Evolutionary conservation across 768 basidiomycete genomes (phyloP).

Genomic region (Sporobolomyces phaffii): DNA sequence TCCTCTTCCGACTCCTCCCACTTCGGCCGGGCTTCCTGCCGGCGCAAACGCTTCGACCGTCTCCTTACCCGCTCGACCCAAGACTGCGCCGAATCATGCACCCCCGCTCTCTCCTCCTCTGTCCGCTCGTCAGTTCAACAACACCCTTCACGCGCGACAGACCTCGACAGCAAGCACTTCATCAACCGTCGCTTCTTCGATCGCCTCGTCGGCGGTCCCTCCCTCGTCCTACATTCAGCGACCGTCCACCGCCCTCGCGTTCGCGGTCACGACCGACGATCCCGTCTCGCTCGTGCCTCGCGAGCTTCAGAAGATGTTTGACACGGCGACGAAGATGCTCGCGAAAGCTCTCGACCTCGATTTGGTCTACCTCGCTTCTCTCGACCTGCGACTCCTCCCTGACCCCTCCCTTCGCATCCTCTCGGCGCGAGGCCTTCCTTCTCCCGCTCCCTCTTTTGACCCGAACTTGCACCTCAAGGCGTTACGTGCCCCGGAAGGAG

Average conservation of each 20-base stretch:
- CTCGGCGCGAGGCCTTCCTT: slow-evolving; percentile 35
- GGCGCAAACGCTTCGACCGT: not conserved
- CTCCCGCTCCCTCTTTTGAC: slow-evolving; percentile 38
- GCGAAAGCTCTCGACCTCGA: slow-evolving; percentile 22
- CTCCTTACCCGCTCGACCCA: not conserved
- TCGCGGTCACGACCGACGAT: slow-evolving; percentile 28
- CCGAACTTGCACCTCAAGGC: slow-evolving; percentile 39
- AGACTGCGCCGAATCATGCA: not conserved
- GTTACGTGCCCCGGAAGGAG: slow-evolving; percentile 39
- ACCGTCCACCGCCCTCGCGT: slow-evolving; percentile 14
- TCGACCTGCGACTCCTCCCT: slow-evolving; percentile 19
- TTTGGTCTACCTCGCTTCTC: slow-evolving; percentile 30
- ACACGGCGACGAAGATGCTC: slow-evolving; percentile 59
- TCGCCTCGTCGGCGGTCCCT: not conserved
- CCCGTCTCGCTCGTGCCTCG: slow-evolving; percentile 27
- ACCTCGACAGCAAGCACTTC: not conserved
- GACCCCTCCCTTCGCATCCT: slow-evolving; percentile 25
- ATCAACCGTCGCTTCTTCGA: not conserved
- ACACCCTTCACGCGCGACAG: slow-evolving; percentile 2
- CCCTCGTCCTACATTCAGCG: not conserved
- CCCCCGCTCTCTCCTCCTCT: slow-evolving; percentile 23
- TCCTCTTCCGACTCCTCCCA: slow-evolving; percentile 3
- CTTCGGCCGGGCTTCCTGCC: not conserved
- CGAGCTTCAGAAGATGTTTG: slow-evolving; percentile 58
- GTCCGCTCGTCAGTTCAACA: not conserved